Evolutionary conservation across 495 filamentous ascomycete genomes (phyloP).

Genomic region (Opeltia flavorubescens): DNA sequence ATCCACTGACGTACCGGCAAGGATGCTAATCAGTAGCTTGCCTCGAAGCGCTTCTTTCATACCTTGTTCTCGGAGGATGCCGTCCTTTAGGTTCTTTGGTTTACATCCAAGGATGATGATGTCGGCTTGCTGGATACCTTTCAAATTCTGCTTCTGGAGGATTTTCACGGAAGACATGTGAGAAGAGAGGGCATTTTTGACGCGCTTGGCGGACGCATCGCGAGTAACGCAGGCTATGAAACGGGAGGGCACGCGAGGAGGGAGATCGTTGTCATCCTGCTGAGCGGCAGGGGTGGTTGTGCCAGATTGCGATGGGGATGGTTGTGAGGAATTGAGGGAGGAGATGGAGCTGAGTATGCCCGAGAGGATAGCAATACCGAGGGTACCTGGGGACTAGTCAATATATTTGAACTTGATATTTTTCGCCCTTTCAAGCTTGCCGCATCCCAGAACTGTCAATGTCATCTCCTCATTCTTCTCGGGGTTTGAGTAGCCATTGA

Average conservation of each 20-base stretch:
- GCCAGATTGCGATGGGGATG: conserved; percentile 27
- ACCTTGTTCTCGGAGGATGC: conserved; percentile 45
- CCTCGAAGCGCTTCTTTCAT: conserved; percentile 56
- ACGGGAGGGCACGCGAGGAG: conserved; percentile 44
- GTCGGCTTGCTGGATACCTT: conserved; percentile 41
- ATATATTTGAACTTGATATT: not conserved
- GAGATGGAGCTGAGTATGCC: conserved; percentile 58
- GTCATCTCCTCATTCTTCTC: conserved; percentile 33
- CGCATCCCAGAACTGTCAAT: conserved; percentile 59
- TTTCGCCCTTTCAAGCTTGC: conserved; percentile 26
- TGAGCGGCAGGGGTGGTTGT: conserved; percentile 29
- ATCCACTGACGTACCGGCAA: conserved; percentile 59
- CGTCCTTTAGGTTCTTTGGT: conserved; percentile 51
- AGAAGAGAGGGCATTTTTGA: conserved; percentile 39
- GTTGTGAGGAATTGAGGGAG: conserved; percentile 20
- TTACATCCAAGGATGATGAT: conserved; percentile 65
- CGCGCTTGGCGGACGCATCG: conserved; percentile 44
- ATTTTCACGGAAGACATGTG: conserved; percentile 18
- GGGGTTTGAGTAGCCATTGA: not conserved
- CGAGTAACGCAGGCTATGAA: conserved; percentile 69
- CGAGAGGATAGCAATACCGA: conserved; percentile 73
- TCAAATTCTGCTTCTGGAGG: conserved; percentile 43
- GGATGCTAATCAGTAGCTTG: conserved; percentile 73
- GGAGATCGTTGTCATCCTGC: conserved; percentile 27
- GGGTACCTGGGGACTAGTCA: conserved; percentile 39